A percentile compares a stretch with the other conserved stretches of the same genome.
Conservation (phyloP, 176 grass and related monocot genomes). For the Alopecurus myosuroides region DNA sequence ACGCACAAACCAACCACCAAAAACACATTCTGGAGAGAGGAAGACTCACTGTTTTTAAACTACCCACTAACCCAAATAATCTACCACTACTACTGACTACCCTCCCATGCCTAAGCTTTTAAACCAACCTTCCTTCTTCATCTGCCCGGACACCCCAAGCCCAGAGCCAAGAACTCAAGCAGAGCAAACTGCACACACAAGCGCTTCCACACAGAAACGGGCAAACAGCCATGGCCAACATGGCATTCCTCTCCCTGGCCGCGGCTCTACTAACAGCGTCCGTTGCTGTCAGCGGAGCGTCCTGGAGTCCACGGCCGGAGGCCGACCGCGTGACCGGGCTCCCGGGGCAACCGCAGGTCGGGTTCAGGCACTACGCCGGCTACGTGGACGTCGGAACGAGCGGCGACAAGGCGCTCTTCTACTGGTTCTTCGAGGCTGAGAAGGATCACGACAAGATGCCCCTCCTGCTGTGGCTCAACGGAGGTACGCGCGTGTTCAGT, state of each 20-base stretch:
- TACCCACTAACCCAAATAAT: constrained; percentile 7
- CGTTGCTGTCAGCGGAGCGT: background rate
- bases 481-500: constrained; percentile 42
- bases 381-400: constrained; percentile 52
- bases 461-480: constrained; percentile 97
- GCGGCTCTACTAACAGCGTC: background rate
- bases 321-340: constrained; percentile 60
- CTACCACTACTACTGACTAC: background rate
- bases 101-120: constrained; percentile 7
- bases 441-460: constrained; percentile 60
- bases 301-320: constrained; percentile 11
- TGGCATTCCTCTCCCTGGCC: constrained; percentile 21
- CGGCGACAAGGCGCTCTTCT: constrained; percentile 73
- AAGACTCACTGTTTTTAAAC: background rate
- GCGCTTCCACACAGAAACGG: background rate
- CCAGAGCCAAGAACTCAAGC: background rate
- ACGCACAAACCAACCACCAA: background rate
- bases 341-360: constrained; percentile 64
- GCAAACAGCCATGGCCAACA: background rate
- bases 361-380: constrained; percentile 77
- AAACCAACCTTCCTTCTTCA: constrained; percentile 21
- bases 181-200: background rate
- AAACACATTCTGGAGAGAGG: background rate
- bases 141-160: background rate
- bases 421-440: constrained; percentile 97